A percentile compares a stretch with the other conserved stretches of the same genome.
These are phyloP conservation scores for Populus tomentosa DNA, from an alignment of 441 rosid species.

Conservation along the genomic window DNA sequence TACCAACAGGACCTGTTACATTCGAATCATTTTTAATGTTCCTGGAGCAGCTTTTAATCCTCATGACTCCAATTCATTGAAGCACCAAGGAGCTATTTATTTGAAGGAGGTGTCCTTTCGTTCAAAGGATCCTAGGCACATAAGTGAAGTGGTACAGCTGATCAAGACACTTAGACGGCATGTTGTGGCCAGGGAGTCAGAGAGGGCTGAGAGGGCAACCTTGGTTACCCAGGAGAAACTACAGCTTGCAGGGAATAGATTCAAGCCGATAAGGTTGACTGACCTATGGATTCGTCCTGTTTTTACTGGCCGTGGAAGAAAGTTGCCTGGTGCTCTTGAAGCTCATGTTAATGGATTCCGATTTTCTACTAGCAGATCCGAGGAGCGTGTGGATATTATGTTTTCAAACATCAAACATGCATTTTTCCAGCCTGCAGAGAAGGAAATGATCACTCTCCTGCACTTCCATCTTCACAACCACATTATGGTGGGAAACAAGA, in stretches of 20 bases:
- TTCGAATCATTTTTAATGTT: constrained; percentile 49
- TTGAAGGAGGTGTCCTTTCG: constrained; percentile 55
- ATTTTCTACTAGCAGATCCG: constrained; percentile 55
- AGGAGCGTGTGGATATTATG: constrained; percentile 69
- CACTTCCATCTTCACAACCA: constrained; percentile 81
- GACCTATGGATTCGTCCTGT: constrained; percentile 71
- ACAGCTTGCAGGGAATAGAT: constrained; percentile 60
- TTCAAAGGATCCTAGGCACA: constrained; percentile 58
- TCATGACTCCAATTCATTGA: constrained; percentile 37
- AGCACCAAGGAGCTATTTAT: constrained; percentile 43
- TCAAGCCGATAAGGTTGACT: constrained; percentile 61
- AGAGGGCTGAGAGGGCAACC: constrained; percentile 78
- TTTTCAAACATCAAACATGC: constrained; percentile 69
- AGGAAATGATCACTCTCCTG: constrained; percentile 71
- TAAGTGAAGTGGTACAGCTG: constrained; percentile 48
- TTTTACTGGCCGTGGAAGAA: constrained; percentile 71
- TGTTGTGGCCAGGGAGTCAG: constrained; percentile 66
- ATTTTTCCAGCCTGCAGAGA: constrained; percentile 81
- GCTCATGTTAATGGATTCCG: constrained; percentile 73
- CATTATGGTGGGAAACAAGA: constrained; percentile 80
- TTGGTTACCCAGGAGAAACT: constrained; percentile 74
- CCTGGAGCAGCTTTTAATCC: constrained; percentile 58
- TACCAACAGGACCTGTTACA: constrained; percentile 59
- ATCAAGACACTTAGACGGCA: constrained; percentile 65
- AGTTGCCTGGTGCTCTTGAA: constrained; percentile 68